Base-by-base conservation (phyloP, 2,329 filamentous ascomycete species). In the Allantophomopsis lycopodina region DNA sequence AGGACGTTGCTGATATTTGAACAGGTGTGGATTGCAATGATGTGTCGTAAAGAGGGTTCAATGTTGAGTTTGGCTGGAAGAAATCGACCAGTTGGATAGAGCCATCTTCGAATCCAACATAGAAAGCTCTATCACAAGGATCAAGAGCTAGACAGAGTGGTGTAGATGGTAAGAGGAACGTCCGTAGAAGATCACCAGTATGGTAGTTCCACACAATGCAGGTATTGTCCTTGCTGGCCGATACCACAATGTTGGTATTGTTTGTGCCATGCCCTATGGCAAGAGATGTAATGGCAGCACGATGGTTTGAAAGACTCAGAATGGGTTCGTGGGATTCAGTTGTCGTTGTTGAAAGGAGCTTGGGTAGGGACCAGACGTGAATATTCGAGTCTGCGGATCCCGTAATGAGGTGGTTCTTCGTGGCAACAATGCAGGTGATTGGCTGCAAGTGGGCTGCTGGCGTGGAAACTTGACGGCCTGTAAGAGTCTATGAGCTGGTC, bases 161-260 rank as follows among this genome's bases (percentile, higher is more conserved):
- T 14, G 71, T 65, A n/a, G 71, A 68, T 2, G 83, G 76, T 41
- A 96, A 75, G 32, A 96, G 69, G 47, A 93, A 76, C 4, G 87
- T 96, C 34, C 88, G 76, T 42, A 96, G 64, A 10, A 81, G 67
- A 44, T 76, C 73, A 32, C 85, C 85, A 1, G 76, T 83, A 45
- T 79, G 76, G 56, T 93, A 93, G 60, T 96, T 88, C 91, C 91
- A 98, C 44, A 94, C 69, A 51, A 94, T 79, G 50, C 85, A 85
- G 7, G 85, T 91, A 60, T 84, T 88, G 62, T 96, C 91, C 50
- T 75, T 78, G 47, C 85, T 85, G 6, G 79, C 76, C 3, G 89
- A 93, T 15, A 95, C 71, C 43, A 83, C 88, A 44, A 96, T 77
- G 57, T 84, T 89, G 42, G 81, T 81, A 50, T 78, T 74, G 55